These are phyloP conservation scores for Omphalea diandra DNA, from an alignment of 441 rosid genomes.

Conservation along the genomic window DNA sequence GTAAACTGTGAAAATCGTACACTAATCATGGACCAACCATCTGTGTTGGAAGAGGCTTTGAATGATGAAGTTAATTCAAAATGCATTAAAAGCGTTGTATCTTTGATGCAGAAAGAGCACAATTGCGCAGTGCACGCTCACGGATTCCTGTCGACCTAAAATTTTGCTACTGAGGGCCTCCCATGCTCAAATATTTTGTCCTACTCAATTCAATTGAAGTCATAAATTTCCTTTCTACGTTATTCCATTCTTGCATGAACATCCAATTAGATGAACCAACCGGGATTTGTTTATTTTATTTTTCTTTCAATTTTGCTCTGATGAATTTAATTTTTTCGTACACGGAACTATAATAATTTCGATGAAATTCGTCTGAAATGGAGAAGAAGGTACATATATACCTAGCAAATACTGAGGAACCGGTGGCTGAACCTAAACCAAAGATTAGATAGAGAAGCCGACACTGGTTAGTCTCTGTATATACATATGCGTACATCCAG, in stretches of 20 bases:
- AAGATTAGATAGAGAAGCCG: constrained; percentile 8
- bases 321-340: too few species aligned
- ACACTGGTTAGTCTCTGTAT: not conserved
- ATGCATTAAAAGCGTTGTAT: too few species aligned
- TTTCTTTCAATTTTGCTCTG: too few species aligned
- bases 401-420: constrained; percentile 13
- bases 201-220: not conserved
- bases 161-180: too few species aligned
- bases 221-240: not conserved
- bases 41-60: not conserved
- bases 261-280: too few species aligned
- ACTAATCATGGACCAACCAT: not conserved
- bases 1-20: not conserved
- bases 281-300: too few species aligned
- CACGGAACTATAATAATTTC: too few species aligned
- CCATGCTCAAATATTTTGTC: not conserved
- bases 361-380: too few species aligned
- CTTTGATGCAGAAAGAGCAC: too few species aligned
- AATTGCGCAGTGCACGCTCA: not conserved
- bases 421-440: not conserved
- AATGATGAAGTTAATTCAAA: not conserved
- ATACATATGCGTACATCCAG: not conserved
- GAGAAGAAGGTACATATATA: not conserved
- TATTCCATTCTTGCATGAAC: too few species aligned
- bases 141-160: too few species aligned